Conservation (phyloP, 2,329 filamentous ascomycete species). For the Neoscytalidium dimidiatum region DNA sequence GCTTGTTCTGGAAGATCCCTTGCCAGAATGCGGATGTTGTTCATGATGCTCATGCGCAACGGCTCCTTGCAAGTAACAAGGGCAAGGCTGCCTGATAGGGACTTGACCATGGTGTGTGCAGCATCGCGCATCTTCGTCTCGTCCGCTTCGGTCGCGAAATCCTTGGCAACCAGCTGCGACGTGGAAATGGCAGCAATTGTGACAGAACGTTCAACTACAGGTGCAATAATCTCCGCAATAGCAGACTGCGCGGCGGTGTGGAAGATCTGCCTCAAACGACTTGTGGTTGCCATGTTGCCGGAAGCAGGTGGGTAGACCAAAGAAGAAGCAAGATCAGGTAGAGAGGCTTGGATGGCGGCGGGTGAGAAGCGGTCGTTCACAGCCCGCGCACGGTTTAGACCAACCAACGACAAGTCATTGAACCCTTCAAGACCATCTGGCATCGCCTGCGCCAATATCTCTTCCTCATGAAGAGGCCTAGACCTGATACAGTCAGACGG, state of each 20-base stretch:
- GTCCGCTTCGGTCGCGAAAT: slow-evolving; percentile 91
- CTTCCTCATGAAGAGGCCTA: slow-evolving; percentile 65
- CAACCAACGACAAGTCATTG: slow-evolving; percentile 67
- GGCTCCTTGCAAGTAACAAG: slow-evolving; percentile 99
- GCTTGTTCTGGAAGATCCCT: slow-evolving; percentile 65
- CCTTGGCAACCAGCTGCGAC: slow-evolving; percentile 91
- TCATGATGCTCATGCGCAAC: slow-evolving; percentile 92
- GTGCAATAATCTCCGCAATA: slow-evolving; percentile 93
- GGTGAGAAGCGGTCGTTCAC: slow-evolving; percentile 71
- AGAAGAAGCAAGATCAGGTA: slow-evolving; percentile 80
- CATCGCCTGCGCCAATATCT: slow-evolving; percentile 55
- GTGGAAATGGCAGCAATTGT: slow-evolving; percentile 98
- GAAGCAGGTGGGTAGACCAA: slow-evolving; percentile 74
- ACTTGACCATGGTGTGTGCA: slow-evolving; percentile 91
- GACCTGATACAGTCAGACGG: slow-evolving; percentile 85
- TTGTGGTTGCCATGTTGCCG: slow-evolving; percentile 68
- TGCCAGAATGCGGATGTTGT: slow-evolving; percentile 89
- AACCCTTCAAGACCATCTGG: slow-evolving; percentile 75
- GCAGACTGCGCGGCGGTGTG: slow-evolving; percentile 84
- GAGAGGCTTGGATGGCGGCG: slow-evolving; percentile 72
- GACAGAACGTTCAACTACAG: slow-evolving; percentile 94
- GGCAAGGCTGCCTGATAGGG: slow-evolving; percentile 88
- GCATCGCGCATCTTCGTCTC: slow-evolving; percentile 83
- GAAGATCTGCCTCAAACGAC: slow-evolving; percentile 72
- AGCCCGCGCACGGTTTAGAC: slow-evolving; percentile 66